Evolutionary conservation across 345 rosid species (phyloP), one percentile per base, ranked within the genome.

Genomic region (Corchorus olitorius): DNA sequence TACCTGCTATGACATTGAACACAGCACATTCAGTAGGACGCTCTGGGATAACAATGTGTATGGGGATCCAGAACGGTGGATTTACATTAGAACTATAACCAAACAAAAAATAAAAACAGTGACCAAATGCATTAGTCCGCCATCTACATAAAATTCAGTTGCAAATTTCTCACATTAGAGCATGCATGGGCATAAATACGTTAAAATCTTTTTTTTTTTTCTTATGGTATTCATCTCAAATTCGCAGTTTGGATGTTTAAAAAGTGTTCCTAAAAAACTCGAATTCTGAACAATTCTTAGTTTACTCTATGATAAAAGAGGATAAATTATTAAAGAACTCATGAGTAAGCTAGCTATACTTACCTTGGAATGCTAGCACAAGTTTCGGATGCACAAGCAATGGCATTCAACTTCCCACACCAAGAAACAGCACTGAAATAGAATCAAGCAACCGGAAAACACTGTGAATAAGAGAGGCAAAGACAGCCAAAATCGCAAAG

Each of bases 291-390:
- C 9, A 71, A n/a, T 52, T 52, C 17, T 17, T 13, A 54, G 34
- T 17, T 48, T 34, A 48, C 8, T 17, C 19, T 70, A 37, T 15
- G 74, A 53, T 12, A 3, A 19, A 5, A 22, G 16, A 68, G 43
- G 6, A 27, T 27, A 0, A 68, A 6, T 20, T 20, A 67, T 27
- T 27, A 27, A 20, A 15, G 8, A 63, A 66, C n/a, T 46, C 19
- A 52, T 20, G 8, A 72, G 12, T 1, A 59, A 48, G 15, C 33
- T 9, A 56, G 15, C 33, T 17, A 72, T n/a, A 19, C 45, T 20
- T 35, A 93, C 99, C 99, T 91, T 5, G 99, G 98, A 81, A 96
- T 96, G 81, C 99, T 85, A 0, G 99, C 99, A 80, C 99, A 96
- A 70, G 99, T 96, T 77, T 96, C 98, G 1, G 99, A 91, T 55